These are phyloP conservation scores for Lycium barbarum DNA, from an alignment of 257 asterid species.

Conservation along the genomic window DNA sequence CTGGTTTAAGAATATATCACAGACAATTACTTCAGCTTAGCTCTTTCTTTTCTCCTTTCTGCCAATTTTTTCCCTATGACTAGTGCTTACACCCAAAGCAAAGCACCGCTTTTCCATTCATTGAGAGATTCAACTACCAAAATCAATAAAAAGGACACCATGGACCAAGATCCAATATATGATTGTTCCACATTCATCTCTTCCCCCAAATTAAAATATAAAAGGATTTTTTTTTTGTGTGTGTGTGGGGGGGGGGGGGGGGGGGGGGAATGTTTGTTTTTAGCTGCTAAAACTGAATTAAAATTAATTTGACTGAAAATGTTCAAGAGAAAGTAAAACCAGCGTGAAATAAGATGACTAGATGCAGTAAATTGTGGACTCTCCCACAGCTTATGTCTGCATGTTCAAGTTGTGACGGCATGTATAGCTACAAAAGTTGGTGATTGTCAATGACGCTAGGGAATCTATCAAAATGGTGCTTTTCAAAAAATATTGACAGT, in stretches of 20 bases:
- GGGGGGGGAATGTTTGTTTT: background rate
- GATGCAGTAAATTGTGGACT: background rate
- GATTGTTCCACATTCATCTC: constrained; percentile 7
- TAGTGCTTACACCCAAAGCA: constrained; percentile 6
- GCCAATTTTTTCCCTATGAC: background rate
- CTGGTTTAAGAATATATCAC: background rate
- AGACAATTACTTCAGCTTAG: background rate
- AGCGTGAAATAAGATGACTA: background rate
- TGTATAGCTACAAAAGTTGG: constrained; percentile 23
- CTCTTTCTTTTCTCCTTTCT: background rate
- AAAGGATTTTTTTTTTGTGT: background rate
- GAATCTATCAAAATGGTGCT: constrained; percentile 17
- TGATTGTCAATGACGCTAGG: background rate
- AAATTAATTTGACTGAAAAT: background rate
- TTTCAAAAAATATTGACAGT: background rate
- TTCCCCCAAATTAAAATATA: background rate
- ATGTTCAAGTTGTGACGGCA: background rate
- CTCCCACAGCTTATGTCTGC: background rate
- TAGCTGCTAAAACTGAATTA: background rate
- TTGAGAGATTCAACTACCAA: background rate
- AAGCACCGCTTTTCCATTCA: constrained; percentile 8
- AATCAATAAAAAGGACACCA: constrained; percentile 9
- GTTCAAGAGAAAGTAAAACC: background rate
- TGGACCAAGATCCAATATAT: constrained; percentile 24
- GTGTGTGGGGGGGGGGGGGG: background rate